These are phyloP conservation scores for Ceratocystis lukuohia DNA, from an alignment of 2,329 filamentous ascomycete genomes.

Conservation along the genomic window DNA sequence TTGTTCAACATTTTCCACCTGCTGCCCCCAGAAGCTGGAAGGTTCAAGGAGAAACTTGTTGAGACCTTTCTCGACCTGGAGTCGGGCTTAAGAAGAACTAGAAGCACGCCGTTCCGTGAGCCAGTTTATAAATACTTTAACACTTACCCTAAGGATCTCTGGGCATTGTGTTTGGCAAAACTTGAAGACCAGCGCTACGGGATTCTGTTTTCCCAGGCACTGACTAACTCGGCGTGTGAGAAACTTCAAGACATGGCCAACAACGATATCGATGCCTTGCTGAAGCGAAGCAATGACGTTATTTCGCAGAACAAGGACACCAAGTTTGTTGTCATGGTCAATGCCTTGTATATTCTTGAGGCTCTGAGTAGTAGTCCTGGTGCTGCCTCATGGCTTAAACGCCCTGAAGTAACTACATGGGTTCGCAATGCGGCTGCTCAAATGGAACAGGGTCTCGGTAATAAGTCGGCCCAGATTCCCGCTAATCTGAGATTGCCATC, in stretches of 20 bases:
- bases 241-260: constrained; percentile 62
- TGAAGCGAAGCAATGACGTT: constrained; percentile 51
- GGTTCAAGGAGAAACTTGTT: constrained; percentile 81
- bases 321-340: constrained; percentile 57
- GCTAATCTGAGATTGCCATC: constrained; percentile 56
- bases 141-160: constrained; percentile 78
- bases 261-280: constrained; percentile 57
- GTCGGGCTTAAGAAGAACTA: constrained; percentile 68
- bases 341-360: constrained; percentile 73
- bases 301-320: constrained; percentile 56
- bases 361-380: constrained; percentile 57
- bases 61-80: constrained; percentile 85
- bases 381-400: constrained; percentile 58
- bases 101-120: constrained; percentile 79
- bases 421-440: constrained; percentile 58
- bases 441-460: constrained; percentile 43
- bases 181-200: constrained; percentile 79
- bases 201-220: constrained; percentile 76
- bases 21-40: constrained; percentile 76
- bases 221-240: constrained; percentile 61
- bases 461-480: constrained; percentile 36
- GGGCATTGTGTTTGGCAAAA: constrained; percentile 63
- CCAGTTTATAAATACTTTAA: constrained; percentile 90
- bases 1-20: constrained; percentile 96
- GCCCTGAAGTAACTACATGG: constrained; percentile 47